Percentiles rank a stretch among this genome's conserved stretches.
phyloP scores from a whole-genome alignment of 73 alveolate species.

The Paraurostyla sp. region DNA sequence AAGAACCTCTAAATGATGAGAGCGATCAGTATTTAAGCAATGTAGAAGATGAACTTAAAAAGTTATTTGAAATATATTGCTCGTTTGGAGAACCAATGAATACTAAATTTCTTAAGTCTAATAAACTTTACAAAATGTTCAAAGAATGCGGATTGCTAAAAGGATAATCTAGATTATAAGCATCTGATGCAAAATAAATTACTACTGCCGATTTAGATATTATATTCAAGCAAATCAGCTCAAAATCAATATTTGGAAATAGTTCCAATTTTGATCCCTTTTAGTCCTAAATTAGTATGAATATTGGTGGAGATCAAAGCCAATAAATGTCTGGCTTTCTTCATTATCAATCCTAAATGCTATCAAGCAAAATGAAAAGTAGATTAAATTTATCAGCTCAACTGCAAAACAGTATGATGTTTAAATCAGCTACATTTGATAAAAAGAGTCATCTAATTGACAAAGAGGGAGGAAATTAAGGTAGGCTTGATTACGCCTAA shows the following conservation, averaged over 20 bases:
- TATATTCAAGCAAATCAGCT: neutral
- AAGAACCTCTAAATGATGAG: neutral
- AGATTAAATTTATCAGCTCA: neutral
- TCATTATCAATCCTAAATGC: neutral
- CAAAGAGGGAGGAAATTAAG: slow-evolving; percentile 1
- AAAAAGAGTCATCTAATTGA: neutral
- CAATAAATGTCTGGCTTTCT: neutral
- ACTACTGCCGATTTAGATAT: slow-evolving; percentile 38
- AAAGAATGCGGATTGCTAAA: slow-evolving; percentile 27
- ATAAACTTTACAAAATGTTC: slow-evolving; percentile 40
- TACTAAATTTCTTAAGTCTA: slow-evolving; percentile 38
- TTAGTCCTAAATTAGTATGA: neutral
- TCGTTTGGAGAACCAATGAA: slow-evolving; percentile 65
- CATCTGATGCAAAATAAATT: neutral
- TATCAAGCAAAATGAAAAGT: neutral
- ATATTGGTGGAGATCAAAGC: neutral
- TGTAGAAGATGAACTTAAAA: slow-evolving; percentile 44
- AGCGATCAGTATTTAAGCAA: neutral
- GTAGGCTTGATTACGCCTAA: slow-evolving; percentile 12
- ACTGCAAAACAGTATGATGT: too few species aligned
- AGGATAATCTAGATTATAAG: slow-evolving; percentile 1
- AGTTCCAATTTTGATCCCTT: neutral
- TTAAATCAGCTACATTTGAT: slow-evolving; percentile 12
- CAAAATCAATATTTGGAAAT: neutral
- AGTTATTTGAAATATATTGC: slow-evolving; percentile 53